Evolutionary conservation across 2,329 filamentous ascomycete species (phyloP).

Genomic region (Trichoderma lentiforme): DNA sequence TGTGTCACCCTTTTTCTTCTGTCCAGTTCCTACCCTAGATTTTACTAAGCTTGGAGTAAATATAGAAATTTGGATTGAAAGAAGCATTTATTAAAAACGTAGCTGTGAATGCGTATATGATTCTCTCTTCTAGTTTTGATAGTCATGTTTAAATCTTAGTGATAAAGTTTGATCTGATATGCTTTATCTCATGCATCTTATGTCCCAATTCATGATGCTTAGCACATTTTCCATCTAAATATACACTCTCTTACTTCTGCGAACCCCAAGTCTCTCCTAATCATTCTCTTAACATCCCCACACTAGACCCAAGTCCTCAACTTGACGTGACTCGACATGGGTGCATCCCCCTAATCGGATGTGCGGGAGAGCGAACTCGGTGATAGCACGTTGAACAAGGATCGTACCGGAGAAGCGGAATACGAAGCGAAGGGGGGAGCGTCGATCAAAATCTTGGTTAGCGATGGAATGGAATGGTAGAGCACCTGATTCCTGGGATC

Average conservation of each 20-base stretch:
- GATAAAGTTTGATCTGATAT: not conserved
- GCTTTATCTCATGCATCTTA: not conserved
- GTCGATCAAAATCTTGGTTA: slow-evolving; percentile 11
- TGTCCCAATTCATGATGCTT: not conserved
- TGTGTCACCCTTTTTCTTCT: not conserved
- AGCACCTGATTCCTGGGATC: not conserved
- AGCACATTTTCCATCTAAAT: not conserved
- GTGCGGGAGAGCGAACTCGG: not conserved
- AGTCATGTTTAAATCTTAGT: not conserved
- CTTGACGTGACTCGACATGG: not conserved
- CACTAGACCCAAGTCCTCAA: not conserved
- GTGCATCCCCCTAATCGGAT: not conserved
- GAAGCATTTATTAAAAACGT: not conserved
- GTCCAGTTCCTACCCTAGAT: not conserved
- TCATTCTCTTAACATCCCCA: not conserved
- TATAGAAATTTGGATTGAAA: not conserved
- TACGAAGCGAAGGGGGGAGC: not conserved
- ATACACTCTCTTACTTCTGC: not conserved
- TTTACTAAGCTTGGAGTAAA: not conserved
- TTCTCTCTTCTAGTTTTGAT: not conserved
- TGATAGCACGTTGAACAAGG: not conserved
- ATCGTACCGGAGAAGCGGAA: not conserved
- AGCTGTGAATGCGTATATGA: not conserved
- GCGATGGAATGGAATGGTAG: not conserved
- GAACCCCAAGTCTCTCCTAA: not conserved